Conservation (phyloP, 2,329 filamentous ascomycete genomes). For the Exutisphaerella laricina region DNA sequence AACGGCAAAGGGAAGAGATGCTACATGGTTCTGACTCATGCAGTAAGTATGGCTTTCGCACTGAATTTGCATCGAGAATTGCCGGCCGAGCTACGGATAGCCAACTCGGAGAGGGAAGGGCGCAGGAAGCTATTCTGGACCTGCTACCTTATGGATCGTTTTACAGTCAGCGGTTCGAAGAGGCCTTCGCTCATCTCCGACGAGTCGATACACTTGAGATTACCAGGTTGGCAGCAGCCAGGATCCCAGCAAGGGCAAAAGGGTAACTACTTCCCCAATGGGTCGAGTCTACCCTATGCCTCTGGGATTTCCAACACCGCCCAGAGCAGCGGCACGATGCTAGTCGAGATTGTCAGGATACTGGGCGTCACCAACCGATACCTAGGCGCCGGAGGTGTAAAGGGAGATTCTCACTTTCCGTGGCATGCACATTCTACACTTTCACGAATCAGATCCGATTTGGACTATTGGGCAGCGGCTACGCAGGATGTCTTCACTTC, state of each 20-base stretch:
- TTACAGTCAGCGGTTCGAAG: conserved; percentile 73
- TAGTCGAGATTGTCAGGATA: conserved; percentile 79
- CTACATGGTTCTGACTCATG: conserved; percentile 77
- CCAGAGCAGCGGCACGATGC: conserved; percentile 71
- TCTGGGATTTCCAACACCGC: conserved; percentile 53
- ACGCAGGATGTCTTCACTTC: conserved; percentile 75
- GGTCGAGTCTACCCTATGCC: conserved; percentile 58
- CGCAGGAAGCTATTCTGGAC: conserved; percentile 81
- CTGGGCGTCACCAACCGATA: conserved; percentile 80
- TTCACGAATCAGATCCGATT: conserved; percentile 77
- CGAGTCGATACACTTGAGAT: conserved; percentile 65
- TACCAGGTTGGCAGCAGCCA: conserved; percentile 68
- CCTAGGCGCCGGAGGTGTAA: conserved; percentile 76
- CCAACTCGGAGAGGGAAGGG: conserved; percentile 66
- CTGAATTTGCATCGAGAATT: conserved; percentile 75
- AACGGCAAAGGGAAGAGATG: conserved; percentile 76
- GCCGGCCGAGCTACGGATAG: conserved; percentile 56
- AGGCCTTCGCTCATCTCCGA: conserved; percentile 75
- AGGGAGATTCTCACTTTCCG: conserved; percentile 83
- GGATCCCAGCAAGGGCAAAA: conserved; percentile 59
- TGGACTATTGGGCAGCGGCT: conserved; percentile 79
- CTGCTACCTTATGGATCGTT: conserved; percentile 81
- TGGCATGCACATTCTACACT: conserved; percentile 83
- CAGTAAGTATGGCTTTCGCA: conserved; percentile 76
- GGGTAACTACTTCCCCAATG: conserved; percentile 74